Base-by-base conservation (phyloP, 1,284 basidiomycete genomes). In the Malassezia dermatis region DNA sequence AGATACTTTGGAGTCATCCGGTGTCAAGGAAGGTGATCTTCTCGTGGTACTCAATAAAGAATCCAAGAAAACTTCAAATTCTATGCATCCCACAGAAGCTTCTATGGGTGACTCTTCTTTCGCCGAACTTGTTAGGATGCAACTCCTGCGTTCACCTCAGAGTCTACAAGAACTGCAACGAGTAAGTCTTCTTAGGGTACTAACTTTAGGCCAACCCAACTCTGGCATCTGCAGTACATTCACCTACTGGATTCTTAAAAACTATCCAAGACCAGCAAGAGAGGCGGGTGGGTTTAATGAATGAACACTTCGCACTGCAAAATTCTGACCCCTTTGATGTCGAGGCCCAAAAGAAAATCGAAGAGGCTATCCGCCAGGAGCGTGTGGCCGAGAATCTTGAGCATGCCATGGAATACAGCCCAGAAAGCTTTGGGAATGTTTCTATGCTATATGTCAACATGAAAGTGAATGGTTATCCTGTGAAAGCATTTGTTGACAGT, bases 401-500 rank as follows among this genome's bases (percentile, higher is more conserved):
- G 57, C 59, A 71, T 50, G 71, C 72, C 1, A 71, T 75, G 64
- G 75, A 77, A 52, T 76, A 75, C 56, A 70, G 62, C 34, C 93
- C 93, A 0, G 91, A 96, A 76, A 83, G 83, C 44, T 98, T 98
- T 76, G 94, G 89, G 15, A 81, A 85, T 56, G 94, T 98, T 11
- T 86, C 83, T 1, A 98, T 98, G 94, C 84, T 98, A 47, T 98
- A 93, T 56, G 84, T 93, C 0, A 90, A 95, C 69, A 59, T 65
- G 39, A 65, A 71, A 35, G 89, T 98, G 3, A 98, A 98, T 67
- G 86, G 86, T 0, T 80, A 81, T 50, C 84, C 84, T 1, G 83
- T 96, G 32, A 94, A 91, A 74, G 94, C 94, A 0, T 98, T 98
- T 69, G 94, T 98, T 23, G 93, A 98, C 73, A 93, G 89, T 62